phyloP scores from a whole-genome alignment of 257 asterid genomes.

The Ophiorrhiza pumila region DNA sequence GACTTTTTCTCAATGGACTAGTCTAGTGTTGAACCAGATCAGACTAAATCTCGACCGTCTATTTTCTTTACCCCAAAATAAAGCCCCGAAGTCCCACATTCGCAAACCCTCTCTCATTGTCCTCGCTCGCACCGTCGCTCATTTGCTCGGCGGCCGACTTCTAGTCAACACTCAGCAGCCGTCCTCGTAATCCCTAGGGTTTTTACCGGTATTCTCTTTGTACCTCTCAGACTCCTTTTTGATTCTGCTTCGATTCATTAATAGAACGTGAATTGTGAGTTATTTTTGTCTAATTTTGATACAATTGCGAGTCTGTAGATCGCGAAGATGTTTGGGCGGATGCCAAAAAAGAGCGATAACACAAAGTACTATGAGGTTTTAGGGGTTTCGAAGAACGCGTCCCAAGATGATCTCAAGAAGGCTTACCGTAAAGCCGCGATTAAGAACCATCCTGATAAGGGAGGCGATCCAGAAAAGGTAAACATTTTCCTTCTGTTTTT shows the following conservation, averaged over 20 bases:
- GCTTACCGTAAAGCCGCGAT: slow-evolving; percentile 80
- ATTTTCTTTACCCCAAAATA: slow-evolving; percentile 12
- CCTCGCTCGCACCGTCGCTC: slow-evolving; percentile 19
- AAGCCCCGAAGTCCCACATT: slow-evolving; percentile 21
- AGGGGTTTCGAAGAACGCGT: slow-evolving; percentile 66
- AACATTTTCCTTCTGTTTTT: not conserved
- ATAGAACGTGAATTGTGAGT: not conserved
- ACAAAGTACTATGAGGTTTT: slow-evolving; percentile 73
- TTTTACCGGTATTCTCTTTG: not conserved
- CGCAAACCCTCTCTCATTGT: slow-evolving; percentile 12
- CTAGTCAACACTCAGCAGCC: slow-evolving; percentile 9
- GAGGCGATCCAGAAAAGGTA: slow-evolving; percentile 90
- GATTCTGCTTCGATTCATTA: not conserved
- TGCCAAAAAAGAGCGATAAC: slow-evolving; percentile 72
- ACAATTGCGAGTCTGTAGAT: slow-evolving; percentile 8
- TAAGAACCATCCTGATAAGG: slow-evolving; percentile 82
- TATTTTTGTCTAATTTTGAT: slow-evolving; percentile 1
- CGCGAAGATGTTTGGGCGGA: slow-evolving; percentile 64
- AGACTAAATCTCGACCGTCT: slow-evolving; percentile 42
- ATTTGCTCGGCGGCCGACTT: not conserved
- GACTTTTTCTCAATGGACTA: not conserved
- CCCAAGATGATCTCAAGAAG: slow-evolving; percentile 74
- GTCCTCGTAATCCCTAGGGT: slow-evolving; percentile 1
- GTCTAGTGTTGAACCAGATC: not conserved
- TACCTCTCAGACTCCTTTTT: not conserved